Evolutionary conservation across 352 stramenopile genomes (phyloP).

Genomic region (Albugo laibachii): DNA sequence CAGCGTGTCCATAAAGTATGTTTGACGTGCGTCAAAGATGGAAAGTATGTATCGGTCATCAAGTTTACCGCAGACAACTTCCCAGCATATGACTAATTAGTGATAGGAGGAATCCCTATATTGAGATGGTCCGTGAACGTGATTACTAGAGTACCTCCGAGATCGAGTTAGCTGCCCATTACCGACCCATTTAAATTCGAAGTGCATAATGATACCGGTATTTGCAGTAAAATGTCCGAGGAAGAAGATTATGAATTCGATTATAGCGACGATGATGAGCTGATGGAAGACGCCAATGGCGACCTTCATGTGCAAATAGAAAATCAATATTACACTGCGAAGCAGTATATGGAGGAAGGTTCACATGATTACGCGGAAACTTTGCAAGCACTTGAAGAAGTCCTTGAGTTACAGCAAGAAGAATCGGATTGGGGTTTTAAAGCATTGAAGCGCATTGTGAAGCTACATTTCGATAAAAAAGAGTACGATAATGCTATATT

Average conservation of each 20-base stretch:
- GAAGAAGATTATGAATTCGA: conserved; percentile 81
- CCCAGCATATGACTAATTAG: too few species aligned
- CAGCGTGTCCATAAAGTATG: too few species aligned
- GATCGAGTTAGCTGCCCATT: too few species aligned
- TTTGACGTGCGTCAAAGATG: too few species aligned
- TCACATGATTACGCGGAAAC: conserved; percentile 16
- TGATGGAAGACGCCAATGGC: conserved; percentile 64
- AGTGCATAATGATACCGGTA: neutral
- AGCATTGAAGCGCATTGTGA: conserved; percentile 87
- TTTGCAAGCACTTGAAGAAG: conserved; percentile 26
- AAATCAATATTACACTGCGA: conserved; percentile 88
- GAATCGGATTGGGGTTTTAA: conserved; percentile 85
- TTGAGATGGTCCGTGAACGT: too few species aligned
- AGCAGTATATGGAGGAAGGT: conserved; percentile 50
- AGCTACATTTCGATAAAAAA: conserved; percentile 73
- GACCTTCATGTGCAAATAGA: conserved; percentile 80
- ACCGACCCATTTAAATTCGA: too few species aligned
- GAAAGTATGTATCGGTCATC: too few species aligned
- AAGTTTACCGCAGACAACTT: too few species aligned
- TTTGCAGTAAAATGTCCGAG: conserved; percentile 27
- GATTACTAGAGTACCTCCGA: too few species aligned
- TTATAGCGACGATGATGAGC: conserved; percentile 82
- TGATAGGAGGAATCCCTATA: too few species aligned
- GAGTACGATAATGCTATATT: conserved; percentile 52
- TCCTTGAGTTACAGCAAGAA: conserved; percentile 25